These are phyloP conservation scores for Sisymbrium altissimum DNA, from an alignment of 345 rosid species.

Conservation along the genomic window DNA sequence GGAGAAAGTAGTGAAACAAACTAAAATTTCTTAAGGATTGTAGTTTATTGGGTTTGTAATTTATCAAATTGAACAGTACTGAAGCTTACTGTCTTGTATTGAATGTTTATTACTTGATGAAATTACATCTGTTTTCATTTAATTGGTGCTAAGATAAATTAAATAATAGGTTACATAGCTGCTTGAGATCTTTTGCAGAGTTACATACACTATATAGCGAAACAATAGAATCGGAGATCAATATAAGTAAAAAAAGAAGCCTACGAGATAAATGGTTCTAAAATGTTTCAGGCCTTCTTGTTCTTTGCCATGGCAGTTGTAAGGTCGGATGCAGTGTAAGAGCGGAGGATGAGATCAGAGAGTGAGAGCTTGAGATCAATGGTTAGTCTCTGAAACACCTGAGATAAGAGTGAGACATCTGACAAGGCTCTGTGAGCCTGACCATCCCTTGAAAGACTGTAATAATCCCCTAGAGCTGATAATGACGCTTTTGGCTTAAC, in stretches of 20 bases:
- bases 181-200: not conserved
- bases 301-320: slow-evolving; percentile 43
- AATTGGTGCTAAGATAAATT: not conserved
- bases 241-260: not conserved
- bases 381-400: slow-evolving; percentile 65
- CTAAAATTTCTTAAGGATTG: not conserved
- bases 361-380: slow-evolving; percentile 53
- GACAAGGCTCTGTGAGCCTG: slow-evolving; percentile 87
- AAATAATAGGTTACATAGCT: slow-evolving; percentile 17
- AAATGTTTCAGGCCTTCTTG: slow-evolving; percentile 32
- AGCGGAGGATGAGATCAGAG: slow-evolving; percentile 45
- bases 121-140: not conserved
- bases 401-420: slow-evolving; percentile 59
- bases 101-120: not conserved
- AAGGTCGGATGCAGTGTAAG: slow-evolving; percentile 46
- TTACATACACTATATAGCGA: not conserved
- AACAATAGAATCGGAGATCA: slow-evolving; percentile 7
- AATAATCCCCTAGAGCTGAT: slow-evolving; percentile 48
- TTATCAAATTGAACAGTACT: not conserved
- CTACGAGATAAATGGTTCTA: not conserved
- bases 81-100: not conserved
- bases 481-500: slow-evolving; percentile 38
- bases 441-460: slow-evolving; percentile 43
- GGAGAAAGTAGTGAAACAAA: slow-evolving; percentile 4
- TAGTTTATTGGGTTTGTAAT: not conserved